Percentiles rank a stretch among this genome's conserved stretches.
These are phyloP conservation scores for Peribolospora kevripleyi DNA, from an alignment of 768 basidiomycete species.

Conservation along the genomic window DNA sequence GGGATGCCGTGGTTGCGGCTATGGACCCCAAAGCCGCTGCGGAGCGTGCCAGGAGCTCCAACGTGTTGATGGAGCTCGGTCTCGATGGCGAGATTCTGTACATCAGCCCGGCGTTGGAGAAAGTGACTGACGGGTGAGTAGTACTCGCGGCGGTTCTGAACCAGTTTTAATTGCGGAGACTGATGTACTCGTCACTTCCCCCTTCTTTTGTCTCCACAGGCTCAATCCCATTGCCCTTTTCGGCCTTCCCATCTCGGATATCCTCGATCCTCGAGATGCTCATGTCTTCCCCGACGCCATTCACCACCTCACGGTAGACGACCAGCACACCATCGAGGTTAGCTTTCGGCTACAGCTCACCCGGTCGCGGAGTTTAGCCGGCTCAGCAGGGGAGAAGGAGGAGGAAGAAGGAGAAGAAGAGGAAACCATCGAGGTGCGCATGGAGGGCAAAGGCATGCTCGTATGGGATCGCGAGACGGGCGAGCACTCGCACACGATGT, in stretches of 20 bases:
- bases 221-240: constrained; percentile 55
- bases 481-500: constrained; percentile 77
- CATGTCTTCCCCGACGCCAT: constrained; percentile 69
- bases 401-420: constrained; percentile 14
- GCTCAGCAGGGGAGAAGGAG: background rate
- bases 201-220: constrained; percentile 22
- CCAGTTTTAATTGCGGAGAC: constrained; percentile 1
- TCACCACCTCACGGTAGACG: constrained; percentile 59
- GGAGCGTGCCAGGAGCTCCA: constrained; percentile 83
- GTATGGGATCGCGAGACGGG: constrained; percentile 81
- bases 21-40: constrained; percentile 73
- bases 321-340: constrained; percentile 80
- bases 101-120: constrained; percentile 86
- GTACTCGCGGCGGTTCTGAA: background rate
- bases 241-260: constrained; percentile 53
- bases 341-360: constrained; percentile 40
- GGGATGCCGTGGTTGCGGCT: constrained; percentile 24
- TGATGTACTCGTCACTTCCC: constrained; percentile 6
- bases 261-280: constrained; percentile 56
- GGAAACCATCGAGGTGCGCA: constrained; percentile 32
- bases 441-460: constrained; percentile 97
- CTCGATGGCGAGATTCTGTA: constrained; percentile 85
- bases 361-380: no score
- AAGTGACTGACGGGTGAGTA: constrained; percentile 39
- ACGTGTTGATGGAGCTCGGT: constrained; percentile 82